Evolutionary conservation across 176 grass and related monocot species (phyloP), one percentile per base, ranked within the genome.

Genomic region (Cenchrus fungigraminus): DNA sequence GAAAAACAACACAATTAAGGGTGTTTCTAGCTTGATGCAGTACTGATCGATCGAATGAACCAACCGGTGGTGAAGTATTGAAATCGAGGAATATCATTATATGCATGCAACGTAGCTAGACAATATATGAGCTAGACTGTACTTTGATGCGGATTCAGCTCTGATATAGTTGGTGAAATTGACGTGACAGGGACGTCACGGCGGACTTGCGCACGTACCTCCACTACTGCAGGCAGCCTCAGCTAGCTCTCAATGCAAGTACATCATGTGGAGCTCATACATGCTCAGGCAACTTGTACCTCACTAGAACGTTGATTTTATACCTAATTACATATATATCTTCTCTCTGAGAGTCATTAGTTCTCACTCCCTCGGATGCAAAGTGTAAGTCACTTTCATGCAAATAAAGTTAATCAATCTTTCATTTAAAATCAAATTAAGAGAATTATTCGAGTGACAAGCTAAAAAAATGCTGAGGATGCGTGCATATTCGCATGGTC

Each of bases 1-100:
- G 73, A 57, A 75, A 40, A 40, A 75, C 31, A 57, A 5, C 73
- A 75, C 73, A 75, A 56, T 75, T 56, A 75, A 75, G 73, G 52
- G 52, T 76, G 71, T 54, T 54, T 11, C 29, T 74, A 17, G 8
- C 73, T 75, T 37, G 13, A 56, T 75, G 73, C 52, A 37, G 47
- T 25, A 52, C 46, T 52, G 22, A 32, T 32, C 6, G 6, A 16
- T 52, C 46, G 22, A 73, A 40, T 40, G 37, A 40, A 52, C 71
- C 46, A 73, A 16, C 6, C 22, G 22, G 6, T 9, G 20, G 1
- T 52, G 47, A 9, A 31, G 71, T 31, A 73, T 50, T 52, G 46
- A 16, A 73, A 52, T 9, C 52, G 22, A 73, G 22, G 22, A 53
- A 52, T 31, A 29, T 51, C 50, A 50, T 73, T 73, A 16, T 73